Conservation (phyloP, 2,329 filamentous ascomycete genomes). For the Trichoderma oligosporum region DNA sequence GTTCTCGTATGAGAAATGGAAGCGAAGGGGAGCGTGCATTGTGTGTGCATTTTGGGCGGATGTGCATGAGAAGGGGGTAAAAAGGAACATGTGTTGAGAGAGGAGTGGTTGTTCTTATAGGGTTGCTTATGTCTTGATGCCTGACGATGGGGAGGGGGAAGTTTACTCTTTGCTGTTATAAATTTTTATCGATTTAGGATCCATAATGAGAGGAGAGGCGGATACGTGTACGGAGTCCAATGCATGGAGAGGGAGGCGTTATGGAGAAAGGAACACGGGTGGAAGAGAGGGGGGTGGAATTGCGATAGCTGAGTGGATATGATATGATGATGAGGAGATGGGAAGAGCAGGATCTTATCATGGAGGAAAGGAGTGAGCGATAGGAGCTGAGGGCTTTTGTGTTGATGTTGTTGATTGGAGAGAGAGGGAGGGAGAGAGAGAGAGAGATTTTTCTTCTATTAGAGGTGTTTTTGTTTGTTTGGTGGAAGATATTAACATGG, state of each 20-base stretch:
- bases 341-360: too few relatives aligned
- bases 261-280: not conserved
- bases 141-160: constrained; percentile 7
- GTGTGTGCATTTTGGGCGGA: constrained; percentile 13
- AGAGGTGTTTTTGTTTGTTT: too few relatives aligned
- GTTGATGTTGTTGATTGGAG: too few relatives aligned
- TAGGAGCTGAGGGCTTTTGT: too few relatives aligned
- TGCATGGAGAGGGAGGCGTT: not conserved
- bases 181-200: too few relatives aligned
- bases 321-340: not conserved
- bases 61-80: constrained; percentile 17
- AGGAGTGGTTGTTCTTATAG: constrained; percentile 17
- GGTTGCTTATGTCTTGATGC: constrained; percentile 17
- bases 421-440: too few relatives aligned
- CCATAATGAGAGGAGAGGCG: too few relatives aligned
- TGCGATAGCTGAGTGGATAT: too few relatives aligned
- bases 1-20: constrained; percentile 9
- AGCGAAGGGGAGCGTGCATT: constrained; percentile 13
- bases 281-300: too few relatives aligned
- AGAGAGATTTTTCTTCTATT: too few relatives aligned
- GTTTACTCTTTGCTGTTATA: not conserved
- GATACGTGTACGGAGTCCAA: not conserved
- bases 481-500: too few relatives aligned
- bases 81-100: constrained; percentile 17
- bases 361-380: too few relatives aligned